phyloP scores from a whole-genome alignment of 495 filamentous ascomycete genomes.

The Penicillium riverlandense region DNA sequence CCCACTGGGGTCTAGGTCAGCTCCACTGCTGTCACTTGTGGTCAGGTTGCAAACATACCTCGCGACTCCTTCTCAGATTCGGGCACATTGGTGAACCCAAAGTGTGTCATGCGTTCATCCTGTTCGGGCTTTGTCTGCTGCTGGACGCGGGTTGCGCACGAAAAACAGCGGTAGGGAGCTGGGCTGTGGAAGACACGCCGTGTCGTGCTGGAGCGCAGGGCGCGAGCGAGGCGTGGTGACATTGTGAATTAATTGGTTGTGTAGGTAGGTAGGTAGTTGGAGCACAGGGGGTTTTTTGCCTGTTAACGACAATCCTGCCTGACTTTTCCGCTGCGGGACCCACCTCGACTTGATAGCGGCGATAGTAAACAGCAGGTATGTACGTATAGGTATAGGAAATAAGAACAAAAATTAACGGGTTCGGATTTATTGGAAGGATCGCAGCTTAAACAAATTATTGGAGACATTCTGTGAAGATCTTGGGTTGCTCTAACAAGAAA shows the following conservation, averaged over 20 bases:
- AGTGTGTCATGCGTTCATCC: constrained; percentile 71
- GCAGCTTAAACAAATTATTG: too few relatives aligned
- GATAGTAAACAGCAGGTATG: too few relatives aligned
- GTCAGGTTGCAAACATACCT: constrained; percentile 34
- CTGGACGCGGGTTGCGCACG: constrained; percentile 41
- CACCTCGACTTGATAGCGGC: too few relatives aligned
- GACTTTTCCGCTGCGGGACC: too few relatives aligned
- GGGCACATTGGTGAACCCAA: constrained; percentile 84
- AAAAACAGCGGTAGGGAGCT: constrained; percentile 46
- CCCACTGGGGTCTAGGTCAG: constrained; percentile 49
- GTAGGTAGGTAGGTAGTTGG: too few relatives aligned
- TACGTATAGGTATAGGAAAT: too few relatives aligned
- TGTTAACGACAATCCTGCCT: too few relatives aligned
- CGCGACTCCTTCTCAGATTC: constrained; percentile 72
- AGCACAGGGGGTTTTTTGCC: too few relatives aligned
- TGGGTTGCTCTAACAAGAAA: too few relatives aligned
- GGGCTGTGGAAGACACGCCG: constrained; percentile 17
- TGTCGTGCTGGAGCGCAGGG: constrained; percentile 23
- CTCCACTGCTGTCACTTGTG: not conserved
- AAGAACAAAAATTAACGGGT: too few relatives aligned
- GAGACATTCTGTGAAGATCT: too few relatives aligned
- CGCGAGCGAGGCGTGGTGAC: constrained; percentile 27
- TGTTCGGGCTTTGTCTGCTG: constrained; percentile 31
- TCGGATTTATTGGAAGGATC: too few relatives aligned
- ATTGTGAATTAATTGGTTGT: constrained; percentile 3